Evolutionary conservation across 2,329 filamentous ascomycete genomes (phyloP).

Genomic region (Arthrobotrys iridis): DNA sequence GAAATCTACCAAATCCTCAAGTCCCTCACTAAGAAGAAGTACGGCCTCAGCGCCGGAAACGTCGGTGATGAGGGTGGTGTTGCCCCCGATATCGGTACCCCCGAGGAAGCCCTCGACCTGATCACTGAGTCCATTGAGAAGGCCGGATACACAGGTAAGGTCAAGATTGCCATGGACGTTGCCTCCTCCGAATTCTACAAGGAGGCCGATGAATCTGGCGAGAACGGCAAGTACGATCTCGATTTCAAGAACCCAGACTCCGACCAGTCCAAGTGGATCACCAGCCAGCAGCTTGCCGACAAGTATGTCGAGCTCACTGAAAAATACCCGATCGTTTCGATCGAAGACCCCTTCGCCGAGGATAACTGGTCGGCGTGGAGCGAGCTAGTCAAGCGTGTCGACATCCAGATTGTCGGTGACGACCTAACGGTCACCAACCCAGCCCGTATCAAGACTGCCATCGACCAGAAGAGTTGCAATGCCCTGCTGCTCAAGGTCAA

Average conservation of each 20-base stretch:
- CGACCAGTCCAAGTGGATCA: slow-evolving; percentile 96
- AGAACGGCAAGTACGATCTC: slow-evolving; percentile 93
- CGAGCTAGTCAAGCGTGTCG: slow-evolving; percentile 99
- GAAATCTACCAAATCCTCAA: slow-evolving; percentile 99
- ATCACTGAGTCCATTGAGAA: slow-evolving; percentile 94
- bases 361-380: slow-evolving; percentile 99
- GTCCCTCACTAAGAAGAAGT: slow-evolving; percentile 97
- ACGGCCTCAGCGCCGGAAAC: slow-evolving; percentile 97
- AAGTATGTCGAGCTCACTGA: slow-evolving; percentile 85
- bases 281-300: slow-evolving; percentile 94
- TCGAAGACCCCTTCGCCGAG: slow-evolving; percentile 99
- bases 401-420: slow-evolving; percentile 97
- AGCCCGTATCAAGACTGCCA: slow-evolving; percentile 98
- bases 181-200: slow-evolving; percentile 99
- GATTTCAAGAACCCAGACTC: slow-evolving; percentile 99
- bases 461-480: slow-evolving; percentile 98
- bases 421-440: slow-evolving; percentile 99
- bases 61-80: slow-evolving; percentile 99
- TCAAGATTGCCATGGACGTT: slow-evolving; percentile 99
- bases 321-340: slow-evolving; percentile 99
- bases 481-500: slow-evolving; percentile 99
- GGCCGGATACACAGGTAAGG: slow-evolving; percentile 93
- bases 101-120: slow-evolving; percentile 95
- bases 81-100: slow-evolving; percentile 96
- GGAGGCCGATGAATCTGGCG: slow-evolving; percentile 69